phyloP scores from a whole-genome alignment of 306 rosid species.

The Arachis stenosperma region DNA sequence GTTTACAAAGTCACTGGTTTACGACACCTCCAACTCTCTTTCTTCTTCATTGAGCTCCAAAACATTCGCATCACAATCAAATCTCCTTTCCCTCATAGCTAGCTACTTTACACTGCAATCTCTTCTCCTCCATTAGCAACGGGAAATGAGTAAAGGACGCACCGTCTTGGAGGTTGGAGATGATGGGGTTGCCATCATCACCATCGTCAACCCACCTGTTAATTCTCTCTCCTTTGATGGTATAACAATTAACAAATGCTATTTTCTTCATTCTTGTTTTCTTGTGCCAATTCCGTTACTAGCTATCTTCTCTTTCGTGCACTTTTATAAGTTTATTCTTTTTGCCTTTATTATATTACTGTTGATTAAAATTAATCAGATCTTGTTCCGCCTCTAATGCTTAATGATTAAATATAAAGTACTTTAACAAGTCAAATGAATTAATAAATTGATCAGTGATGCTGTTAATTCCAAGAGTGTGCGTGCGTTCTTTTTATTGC shows the following conservation, averaged over 20 bases:
- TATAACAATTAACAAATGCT: constrained; percentile 11
- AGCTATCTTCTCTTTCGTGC: not conserved
- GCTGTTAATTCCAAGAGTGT: constrained; percentile 4
- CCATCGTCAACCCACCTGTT: constrained; percentile 93
- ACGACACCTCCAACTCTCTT: constrained; percentile 28
- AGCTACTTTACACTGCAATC: constrained; percentile 39
- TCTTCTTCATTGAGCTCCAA: not conserved
- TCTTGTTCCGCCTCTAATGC: not conserved
- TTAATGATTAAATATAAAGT: not conserved
- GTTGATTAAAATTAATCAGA: not conserved
- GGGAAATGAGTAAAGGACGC: constrained; percentile 64
- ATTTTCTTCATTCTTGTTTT: not conserved
- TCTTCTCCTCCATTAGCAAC: not conserved
- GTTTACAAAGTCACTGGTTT: constrained; percentile 10
- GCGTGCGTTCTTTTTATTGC: not conserved
- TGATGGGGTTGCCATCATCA: constrained; percentile 90
- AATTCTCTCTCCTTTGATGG: constrained; percentile 95
- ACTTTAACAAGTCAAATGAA: not conserved
- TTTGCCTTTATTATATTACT: not conserved
- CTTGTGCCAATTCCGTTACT: not conserved
- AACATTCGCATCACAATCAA: constrained; percentile 12
- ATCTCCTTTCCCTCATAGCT: not conserved
- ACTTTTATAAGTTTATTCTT: not conserved
- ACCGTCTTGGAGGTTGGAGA: constrained; percentile 76
- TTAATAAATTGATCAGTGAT: not conserved